These are phyloP conservation scores for Peronospora destructor DNA, from an alignment of 352 stramenopile species.

Conservation along the genomic window DNA sequence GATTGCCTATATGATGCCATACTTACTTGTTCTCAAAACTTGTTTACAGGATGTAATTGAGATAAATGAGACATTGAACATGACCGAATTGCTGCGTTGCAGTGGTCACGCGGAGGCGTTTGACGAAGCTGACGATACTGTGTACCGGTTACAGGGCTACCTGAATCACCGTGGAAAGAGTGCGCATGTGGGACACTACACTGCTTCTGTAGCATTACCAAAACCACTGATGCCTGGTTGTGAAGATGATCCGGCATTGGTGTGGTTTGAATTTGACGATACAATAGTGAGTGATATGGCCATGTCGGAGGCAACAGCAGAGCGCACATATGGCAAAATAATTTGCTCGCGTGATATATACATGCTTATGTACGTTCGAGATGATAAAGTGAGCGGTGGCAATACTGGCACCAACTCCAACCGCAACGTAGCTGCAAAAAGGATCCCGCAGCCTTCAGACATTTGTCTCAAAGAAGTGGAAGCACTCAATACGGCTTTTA, in stretches of 20 bases:
- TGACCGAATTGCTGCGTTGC: slow-evolving; percentile 51
- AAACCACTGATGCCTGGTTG: slow-evolving; percentile 9
- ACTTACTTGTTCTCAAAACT: not conserved
- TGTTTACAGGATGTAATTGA: slow-evolving; percentile 71
- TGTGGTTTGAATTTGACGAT: slow-evolving; percentile 86
- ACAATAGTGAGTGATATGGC: slow-evolving; percentile 53
- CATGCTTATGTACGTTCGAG: slow-evolving; percentile 78
- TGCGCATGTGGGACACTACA: slow-evolving; percentile 82
- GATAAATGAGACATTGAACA: slow-evolving; percentile 70
- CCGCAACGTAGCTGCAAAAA: not conserved
- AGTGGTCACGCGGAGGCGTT: slow-evolving; percentile 39
- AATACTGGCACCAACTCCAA: not conserved
- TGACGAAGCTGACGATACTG: slow-evolving; percentile 29
- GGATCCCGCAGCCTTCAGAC: slow-evolving; percentile 22
- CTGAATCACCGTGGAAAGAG: slow-evolving; percentile 79
- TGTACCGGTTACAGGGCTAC: slow-evolving; percentile 72
- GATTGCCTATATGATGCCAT: not conserved
- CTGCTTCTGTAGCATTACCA: slow-evolving; percentile 64
- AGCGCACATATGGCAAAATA: slow-evolving; percentile 39
- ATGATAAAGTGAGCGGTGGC: slow-evolving; percentile 16
- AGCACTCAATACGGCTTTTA: slow-evolving; percentile 46
- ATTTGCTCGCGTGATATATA: slow-evolving; percentile 77
- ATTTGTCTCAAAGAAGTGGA: slow-evolving; percentile 41
- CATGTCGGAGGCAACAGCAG: slow-evolving; percentile 29
- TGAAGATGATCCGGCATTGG: slow-evolving; percentile 8